Evolutionary conservation across 352 stramenopile species (phyloP).

Genomic region (Elongisporangium anandrum): DNA sequence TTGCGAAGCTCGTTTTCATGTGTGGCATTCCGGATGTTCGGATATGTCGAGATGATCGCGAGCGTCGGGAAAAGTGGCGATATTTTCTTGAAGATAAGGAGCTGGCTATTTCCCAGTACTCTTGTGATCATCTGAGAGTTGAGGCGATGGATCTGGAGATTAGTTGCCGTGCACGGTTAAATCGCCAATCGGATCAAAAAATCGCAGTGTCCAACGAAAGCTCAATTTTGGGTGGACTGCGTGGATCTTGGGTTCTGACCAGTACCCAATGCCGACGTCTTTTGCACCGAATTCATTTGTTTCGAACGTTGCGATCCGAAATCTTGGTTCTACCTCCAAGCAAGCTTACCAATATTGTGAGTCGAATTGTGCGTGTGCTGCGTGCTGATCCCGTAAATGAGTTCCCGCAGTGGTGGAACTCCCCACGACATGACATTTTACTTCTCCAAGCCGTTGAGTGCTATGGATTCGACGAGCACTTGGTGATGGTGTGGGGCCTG

Average conservation of each 20-base stretch:
- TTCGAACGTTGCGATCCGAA: constrained; percentile 62
- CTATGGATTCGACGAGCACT: constrained; percentile 72
- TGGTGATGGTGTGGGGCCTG: constrained; percentile 65
- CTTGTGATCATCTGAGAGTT: constrained; percentile 38
- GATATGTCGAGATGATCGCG: constrained; percentile 39
- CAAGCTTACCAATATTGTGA: constrained; percentile 59
- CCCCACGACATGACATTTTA: constrained; percentile 70
- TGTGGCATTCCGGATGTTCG: constrained; percentile 72
- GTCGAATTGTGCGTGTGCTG: constrained; percentile 38
- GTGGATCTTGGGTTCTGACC: constrained; percentile 59
- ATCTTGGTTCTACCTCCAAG: constrained; percentile 61
- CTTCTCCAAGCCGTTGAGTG: constrained; percentile 81
- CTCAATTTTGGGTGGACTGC: constrained; percentile 63
- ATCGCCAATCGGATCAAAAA: background rate
- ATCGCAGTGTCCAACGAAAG: constrained; percentile 13
- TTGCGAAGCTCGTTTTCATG: constrained; percentile 74
- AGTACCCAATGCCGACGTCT: constrained; percentile 52
- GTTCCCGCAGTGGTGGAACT: constrained; percentile 74
- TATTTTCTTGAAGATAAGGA: constrained; percentile 64
- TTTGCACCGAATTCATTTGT: constrained; percentile 77
- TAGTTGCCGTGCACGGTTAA: constrained; percentile 38
- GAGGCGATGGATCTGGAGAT: constrained; percentile 66
- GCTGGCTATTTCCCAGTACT: constrained; percentile 28
- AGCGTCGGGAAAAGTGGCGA: constrained; percentile 71
- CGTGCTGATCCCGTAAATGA: constrained; percentile 6